Conservation (phyloP, 1,284 basidiomycete species). For the Trichosporon sp. region DNA sequence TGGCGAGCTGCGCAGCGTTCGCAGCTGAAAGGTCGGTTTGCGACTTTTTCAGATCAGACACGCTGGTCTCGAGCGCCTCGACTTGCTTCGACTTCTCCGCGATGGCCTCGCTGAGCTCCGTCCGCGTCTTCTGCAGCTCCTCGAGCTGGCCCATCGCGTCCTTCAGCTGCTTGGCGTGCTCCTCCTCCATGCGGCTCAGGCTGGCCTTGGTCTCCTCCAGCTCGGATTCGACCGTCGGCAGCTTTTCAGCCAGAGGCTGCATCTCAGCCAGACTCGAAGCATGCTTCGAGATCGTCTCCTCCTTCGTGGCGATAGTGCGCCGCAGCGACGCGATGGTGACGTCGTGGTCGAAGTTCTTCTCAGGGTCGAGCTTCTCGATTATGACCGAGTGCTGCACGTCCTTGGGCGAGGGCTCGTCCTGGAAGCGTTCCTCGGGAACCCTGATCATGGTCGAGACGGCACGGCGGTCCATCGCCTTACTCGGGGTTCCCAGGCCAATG, state of each 20-base stretch:
- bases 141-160: conserved; percentile 20
- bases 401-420: neutral
- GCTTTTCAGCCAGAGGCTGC: conserved; percentile 14
- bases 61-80: conserved; percentile 32
- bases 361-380: conserved; percentile 14
- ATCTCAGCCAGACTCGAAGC: conserved; percentile 10
- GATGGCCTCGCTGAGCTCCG: conserved; percentile 28
- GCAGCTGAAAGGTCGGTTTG: conserved; percentile 37
- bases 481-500: conserved; percentile 32
- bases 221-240: conserved; percentile 6
- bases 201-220: conserved; percentile 18
- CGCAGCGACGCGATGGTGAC: conserved; percentile 29
- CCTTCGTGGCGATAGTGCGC: conserved; percentile 30
- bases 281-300: conserved; percentile 26
- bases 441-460: conserved; percentile 43
- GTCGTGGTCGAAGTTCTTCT: conserved; percentile 32
- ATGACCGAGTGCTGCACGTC: conserved; percentile 11
- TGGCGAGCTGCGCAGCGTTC: conserved; percentile 27
- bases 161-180: conserved; percentile 20
- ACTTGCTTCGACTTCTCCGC: conserved; percentile 31
- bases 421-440: conserved; percentile 26
- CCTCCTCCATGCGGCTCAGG: conserved; percentile 18
- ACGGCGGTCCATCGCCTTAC: conserved; percentile 32
- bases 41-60: conserved; percentile 38
- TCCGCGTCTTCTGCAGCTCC: conserved; percentile 31